Base-by-base conservation (phyloP, 805 yeast genomes). In the Candida patagonica region DNA sequence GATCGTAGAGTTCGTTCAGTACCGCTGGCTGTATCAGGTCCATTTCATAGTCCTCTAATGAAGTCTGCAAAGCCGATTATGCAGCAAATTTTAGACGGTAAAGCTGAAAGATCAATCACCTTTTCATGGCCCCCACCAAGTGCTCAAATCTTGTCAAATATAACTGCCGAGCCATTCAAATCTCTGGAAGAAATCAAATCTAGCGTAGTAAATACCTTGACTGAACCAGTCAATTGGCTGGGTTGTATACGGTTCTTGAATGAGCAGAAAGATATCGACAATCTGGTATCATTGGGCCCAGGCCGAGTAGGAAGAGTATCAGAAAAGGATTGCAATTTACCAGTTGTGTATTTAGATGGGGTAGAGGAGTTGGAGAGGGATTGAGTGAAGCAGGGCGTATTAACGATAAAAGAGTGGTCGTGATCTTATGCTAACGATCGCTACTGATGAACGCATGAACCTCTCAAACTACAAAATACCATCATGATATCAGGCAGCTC, bases 11-110 rank as follows among this genome's bases (percentile, higher is more conserved):
- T 38, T 21, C 31, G 45, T 6, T 26, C 40, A 21, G 38, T 40
- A 10, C 26, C 43, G 1, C 29, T 36, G 15, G 41, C 33, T 21
- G 37, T 33, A 5, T 53, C 62, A 2, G 67, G 73, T 1, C 77
- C 80, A 13, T 74, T 74, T 53, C 80, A 74, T 51, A 66, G 63
- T 26, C 42, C 50, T 4, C 43, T 60, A 9, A 58, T 74, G 51
- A 20, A 13, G 9, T 15, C 38, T 4, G 34, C 25, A 27, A 27
- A 29, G 25, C 8, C 20, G 4, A 49, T 53, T 24, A 57, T 72
- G 42, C 37, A 34, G 6, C 44, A 41, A 10, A 46, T 57, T 16
- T 50, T 60, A 3, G 39, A 36, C 6, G 21, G 27, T 4, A 13
- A 12, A 23, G 43, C 41, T 2, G 32, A 40, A 22, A 24, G 37